A percentile compares a stretch with the other conserved stretches of the same genome.
Evolutionary conservation across 2,329 filamentous ascomycete genomes (phyloP).

Genomic region (Sporothrix schenckii): DNA sequence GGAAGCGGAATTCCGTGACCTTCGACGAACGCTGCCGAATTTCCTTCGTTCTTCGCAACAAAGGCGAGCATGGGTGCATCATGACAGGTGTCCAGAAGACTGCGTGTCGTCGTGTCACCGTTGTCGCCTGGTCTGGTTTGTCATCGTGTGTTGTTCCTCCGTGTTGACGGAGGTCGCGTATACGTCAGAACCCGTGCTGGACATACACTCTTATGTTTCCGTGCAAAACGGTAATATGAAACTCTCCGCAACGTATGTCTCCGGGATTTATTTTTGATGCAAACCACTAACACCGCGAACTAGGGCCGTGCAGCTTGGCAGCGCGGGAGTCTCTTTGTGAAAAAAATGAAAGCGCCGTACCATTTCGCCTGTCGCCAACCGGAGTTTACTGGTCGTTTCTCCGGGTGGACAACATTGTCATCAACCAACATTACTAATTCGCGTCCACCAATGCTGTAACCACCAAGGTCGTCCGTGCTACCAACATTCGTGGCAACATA

Average conservation of each 20-base stretch:
- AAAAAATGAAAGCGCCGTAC: neutral
- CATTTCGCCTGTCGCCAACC: neutral
- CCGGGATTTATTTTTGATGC: neutral
- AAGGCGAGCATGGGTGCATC: neutral
- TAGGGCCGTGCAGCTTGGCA: neutral
- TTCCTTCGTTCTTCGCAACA: too few species aligned
- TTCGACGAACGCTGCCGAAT: too few species aligned
- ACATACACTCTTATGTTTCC: neutral
- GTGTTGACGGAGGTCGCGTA: conserved; percentile 7
- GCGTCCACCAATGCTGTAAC: neutral
- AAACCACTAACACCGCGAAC: neutral
- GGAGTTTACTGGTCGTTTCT: conserved; percentile 2
- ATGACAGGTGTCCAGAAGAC: neutral
- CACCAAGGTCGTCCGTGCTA: neutral
- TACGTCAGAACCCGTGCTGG: neutral
- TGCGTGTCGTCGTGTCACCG: neutral
- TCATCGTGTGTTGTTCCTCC: neutral
- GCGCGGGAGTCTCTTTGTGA: too few species aligned
- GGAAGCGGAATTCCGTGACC: too few species aligned
- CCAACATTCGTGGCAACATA: neutral
- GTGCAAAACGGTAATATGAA: neutral
- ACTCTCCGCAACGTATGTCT: neutral
- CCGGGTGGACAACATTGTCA: neutral
- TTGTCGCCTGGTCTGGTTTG: neutral
- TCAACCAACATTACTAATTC: neutral